These are phyloP conservation scores for Theobroma cacao DNA, from an alignment of 345 rosid genomes.

Conservation along the genomic window DNA sequence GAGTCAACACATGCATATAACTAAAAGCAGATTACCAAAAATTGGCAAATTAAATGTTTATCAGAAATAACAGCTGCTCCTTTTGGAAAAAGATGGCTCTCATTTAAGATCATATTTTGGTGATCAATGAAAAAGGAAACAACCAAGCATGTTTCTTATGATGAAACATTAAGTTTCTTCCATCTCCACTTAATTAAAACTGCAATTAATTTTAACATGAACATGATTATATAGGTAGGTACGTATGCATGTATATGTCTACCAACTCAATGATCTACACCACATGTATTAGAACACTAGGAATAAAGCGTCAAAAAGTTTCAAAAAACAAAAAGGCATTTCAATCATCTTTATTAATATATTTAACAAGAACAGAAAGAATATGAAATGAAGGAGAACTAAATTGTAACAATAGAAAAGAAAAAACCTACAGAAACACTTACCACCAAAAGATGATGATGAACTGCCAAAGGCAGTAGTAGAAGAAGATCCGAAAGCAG, in stretches of 20 bases:
- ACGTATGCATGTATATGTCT: neutral
- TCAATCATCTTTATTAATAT: neutral
- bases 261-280: neutral
- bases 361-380: neutral
- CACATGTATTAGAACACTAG: neutral
- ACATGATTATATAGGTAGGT: neutral
- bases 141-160: too few relatives aligned
- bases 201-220: neutral
- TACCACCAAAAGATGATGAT: constrained; percentile 75
- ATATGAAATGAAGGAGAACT: neutral
- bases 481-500: constrained; percentile 66
- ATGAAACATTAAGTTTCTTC: constrained; percentile 2
- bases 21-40: neutral
- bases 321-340: constrained; percentile 3
- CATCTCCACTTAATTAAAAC: neutral
- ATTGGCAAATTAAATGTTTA: neutral
- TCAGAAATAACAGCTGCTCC: neutral
- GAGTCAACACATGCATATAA: neutral
- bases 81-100: neutral
- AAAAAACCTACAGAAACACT: constrained; percentile 13
- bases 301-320: neutral
- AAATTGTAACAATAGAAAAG: neutral
- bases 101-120: neutral
- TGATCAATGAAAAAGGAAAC: neutral
- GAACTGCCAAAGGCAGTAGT: constrained; percentile 70